Percentiles rank a stretch among this genome's conserved stretches.
Evolutionary conservation across 768 basidiomycete species (phyloP).

Genomic region (Rhizopogon vulgaris): DNA sequence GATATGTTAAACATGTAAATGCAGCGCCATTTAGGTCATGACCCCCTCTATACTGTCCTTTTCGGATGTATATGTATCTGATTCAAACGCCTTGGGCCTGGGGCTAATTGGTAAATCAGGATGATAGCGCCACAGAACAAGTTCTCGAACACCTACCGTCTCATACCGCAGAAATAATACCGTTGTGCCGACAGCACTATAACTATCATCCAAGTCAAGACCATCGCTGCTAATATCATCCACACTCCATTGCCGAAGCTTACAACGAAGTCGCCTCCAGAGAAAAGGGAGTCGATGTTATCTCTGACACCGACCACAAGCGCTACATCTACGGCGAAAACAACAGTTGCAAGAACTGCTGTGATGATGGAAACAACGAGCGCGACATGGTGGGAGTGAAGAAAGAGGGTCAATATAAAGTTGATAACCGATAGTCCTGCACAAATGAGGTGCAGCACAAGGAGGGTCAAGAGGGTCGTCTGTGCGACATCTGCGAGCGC

Average conservation of each 20-base stretch:
- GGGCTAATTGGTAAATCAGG: neutral
- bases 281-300: slow-evolving; percentile 32
- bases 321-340: slow-evolving; percentile 59
- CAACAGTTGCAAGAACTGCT: slow-evolving; percentile 46
- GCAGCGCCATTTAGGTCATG: neutral
- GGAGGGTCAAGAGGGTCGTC: slow-evolving; percentile 43
- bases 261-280: slow-evolving; percentile 38
- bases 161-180: slow-evolving; percentile 66
- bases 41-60: neutral
- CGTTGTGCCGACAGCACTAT: slow-evolving; percentile 55
- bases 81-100: neutral
- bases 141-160: slow-evolving; percentile 24
- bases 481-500: slow-evolving; percentile 41
- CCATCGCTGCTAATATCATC: slow-evolving; percentile 56
- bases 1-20: neutral
- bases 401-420: slow-evolving; percentile 49
- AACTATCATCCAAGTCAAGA: slow-evolving; percentile 55
- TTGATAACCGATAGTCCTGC: slow-evolving; percentile 53
- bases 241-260: slow-evolving; percentile 65
- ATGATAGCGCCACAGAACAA: neutral
- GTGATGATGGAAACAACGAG: slow-evolving; percentile 55
- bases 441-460: slow-evolving; percentile 65
- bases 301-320: slow-evolving; percentile 47
- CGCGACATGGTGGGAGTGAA: slow-evolving; percentile 48
- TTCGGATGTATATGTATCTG: neutral